phyloP scores from a whole-genome alignment of 192 early-diverging fungal genomes.

The Entrophospora sp. region DNA sequence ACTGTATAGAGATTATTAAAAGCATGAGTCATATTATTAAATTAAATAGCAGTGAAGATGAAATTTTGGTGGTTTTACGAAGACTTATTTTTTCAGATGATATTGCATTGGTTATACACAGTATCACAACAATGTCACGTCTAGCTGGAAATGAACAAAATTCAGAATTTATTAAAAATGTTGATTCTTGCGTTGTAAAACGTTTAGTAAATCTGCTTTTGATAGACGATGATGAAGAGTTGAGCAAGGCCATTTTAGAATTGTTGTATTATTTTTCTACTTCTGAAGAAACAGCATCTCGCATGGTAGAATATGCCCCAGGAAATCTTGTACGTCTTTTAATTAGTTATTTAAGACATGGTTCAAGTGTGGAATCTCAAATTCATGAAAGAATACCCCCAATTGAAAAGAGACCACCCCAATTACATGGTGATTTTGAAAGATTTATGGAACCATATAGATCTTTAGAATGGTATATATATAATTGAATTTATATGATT shows the following conservation, averaged over 20 bases:
- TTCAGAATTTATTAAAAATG: slow-evolving; percentile 42
- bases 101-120: slow-evolving; percentile 48
- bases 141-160: slow-evolving; percentile 59
- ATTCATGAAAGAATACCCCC: neutral
- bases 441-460: slow-evolving; percentile 46
- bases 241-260: slow-evolving; percentile 56
- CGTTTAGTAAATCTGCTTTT: slow-evolving; percentile 55
- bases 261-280: slow-evolving; percentile 64
- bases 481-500: neutral
- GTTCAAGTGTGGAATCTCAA: slow-evolving; percentile 24
- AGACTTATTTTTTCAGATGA: slow-evolving; percentile 55
- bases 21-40: slow-evolving; percentile 51
- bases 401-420: slow-evolving; percentile 4
- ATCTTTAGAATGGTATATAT: slow-evolving; percentile 51
- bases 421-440: slow-evolving; percentile 19
- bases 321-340: slow-evolving; percentile 45
- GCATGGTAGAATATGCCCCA: slow-evolving; percentile 39
- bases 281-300: slow-evolving; percentile 40
- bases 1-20: slow-evolving; percentile 65
- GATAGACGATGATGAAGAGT: slow-evolving; percentile 58
- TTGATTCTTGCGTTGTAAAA: slow-evolving; percentile 44
- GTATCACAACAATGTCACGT: slow-evolving; percentile 49
- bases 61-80: slow-evolving; percentile 51
- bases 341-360: slow-evolving; percentile 35
- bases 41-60: slow-evolving; percentile 51